These are phyloP conservation scores for Teratosphaeriaceae sp. DNA, from an alignment of 2,329 filamentous ascomycete species.

Conservation along the genomic window DNA sequence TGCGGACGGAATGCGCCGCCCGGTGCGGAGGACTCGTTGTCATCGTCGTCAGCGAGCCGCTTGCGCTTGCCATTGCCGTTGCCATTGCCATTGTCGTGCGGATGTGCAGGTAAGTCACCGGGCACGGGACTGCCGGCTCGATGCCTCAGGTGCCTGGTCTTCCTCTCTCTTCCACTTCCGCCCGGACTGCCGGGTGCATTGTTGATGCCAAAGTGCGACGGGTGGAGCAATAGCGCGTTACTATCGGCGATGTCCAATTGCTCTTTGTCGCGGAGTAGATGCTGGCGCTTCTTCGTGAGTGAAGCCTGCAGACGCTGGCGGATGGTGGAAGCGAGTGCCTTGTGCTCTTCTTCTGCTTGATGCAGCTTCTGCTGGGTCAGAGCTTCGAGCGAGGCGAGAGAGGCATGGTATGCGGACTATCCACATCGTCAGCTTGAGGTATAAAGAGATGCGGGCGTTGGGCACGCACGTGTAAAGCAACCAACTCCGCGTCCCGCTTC, in stretches of 20 bases:
- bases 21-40: constrained; percentile 52
- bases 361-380: constrained; percentile 54
- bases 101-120: constrained; percentile 26
- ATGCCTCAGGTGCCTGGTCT: constrained; percentile 56
- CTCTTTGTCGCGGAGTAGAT: constrained; percentile 58
- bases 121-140: constrained; percentile 31
- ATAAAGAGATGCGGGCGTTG: too few species aligned
- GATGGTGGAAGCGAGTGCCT: constrained; percentile 51
- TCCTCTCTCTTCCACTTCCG: constrained; percentile 50
- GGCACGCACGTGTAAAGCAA: constrained; percentile 63
- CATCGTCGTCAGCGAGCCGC: constrained; percentile 53
- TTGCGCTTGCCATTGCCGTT: constrained; percentile 49
- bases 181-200: constrained; percentile 55
- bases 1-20: constrained; percentile 31
- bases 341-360: constrained; percentile 58
- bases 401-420: constrained; percentile 51
- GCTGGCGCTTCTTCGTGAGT: constrained; percentile 50
- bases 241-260: constrained; percentile 61
- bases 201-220: constrained; percentile 60
- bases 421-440: too few species aligned
- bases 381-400: constrained; percentile 49
- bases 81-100: too few species aligned
- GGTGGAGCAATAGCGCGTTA: constrained; percentile 58
- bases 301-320: constrained; percentile 55
- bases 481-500: constrained; percentile 75